These are phyloP conservation scores for Mycocentrospora acerina DNA, from an alignment of 2,329 filamentous ascomycete genomes.

Conservation along the genomic window DNA sequence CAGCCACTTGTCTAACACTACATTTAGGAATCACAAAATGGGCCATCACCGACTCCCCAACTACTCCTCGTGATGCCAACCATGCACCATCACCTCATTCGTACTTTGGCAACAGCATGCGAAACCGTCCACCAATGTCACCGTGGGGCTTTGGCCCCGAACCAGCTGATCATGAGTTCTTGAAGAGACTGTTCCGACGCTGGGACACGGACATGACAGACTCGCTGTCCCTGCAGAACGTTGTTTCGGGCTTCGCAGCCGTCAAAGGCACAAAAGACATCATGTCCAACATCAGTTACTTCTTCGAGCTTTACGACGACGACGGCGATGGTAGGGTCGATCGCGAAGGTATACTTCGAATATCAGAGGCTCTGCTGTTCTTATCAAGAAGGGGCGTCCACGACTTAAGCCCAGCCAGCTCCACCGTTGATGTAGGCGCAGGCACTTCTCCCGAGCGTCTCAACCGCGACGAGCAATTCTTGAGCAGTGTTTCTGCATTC, in stretches of 20 bases:
- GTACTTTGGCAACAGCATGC: conserved; percentile 55
- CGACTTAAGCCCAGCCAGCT: conserved; percentile 67
- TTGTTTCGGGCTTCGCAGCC: conserved; percentile 84
- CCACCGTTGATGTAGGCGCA: conserved; percentile 54
- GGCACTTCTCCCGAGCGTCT: conserved; percentile 41
- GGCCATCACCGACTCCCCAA: conserved; percentile 85
- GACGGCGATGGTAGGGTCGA: conserved; percentile 88
- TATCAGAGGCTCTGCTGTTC: conserved; percentile 92
- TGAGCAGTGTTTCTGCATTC: conserved; percentile 92
- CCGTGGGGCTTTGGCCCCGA: conserved; percentile 64
- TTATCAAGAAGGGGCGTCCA: conserved; percentile 85
- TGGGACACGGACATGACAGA: conserved; percentile 82
- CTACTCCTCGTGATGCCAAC: conserved; percentile 56
- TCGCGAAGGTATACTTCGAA: conserved; percentile 88
- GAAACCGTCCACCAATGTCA: conserved; percentile 46
- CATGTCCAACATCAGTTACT: conserved; percentile 96
- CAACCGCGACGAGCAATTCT: conserved; percentile 80
- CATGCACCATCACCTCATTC: conserved; percentile 56
- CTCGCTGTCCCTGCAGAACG: conserved; percentile 84
- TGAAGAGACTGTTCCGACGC: conserved; percentile 79
- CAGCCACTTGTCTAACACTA: conserved; percentile 10
- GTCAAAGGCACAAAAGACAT: conserved; percentile 95
- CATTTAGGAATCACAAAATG: conserved; percentile 75
- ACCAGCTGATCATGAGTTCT: conserved; percentile 92
- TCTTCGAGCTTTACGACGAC: conserved; percentile 97